phyloP scores from a whole-genome alignment of 148 eudicot genomes.

The Agrostemma githago region DNA sequence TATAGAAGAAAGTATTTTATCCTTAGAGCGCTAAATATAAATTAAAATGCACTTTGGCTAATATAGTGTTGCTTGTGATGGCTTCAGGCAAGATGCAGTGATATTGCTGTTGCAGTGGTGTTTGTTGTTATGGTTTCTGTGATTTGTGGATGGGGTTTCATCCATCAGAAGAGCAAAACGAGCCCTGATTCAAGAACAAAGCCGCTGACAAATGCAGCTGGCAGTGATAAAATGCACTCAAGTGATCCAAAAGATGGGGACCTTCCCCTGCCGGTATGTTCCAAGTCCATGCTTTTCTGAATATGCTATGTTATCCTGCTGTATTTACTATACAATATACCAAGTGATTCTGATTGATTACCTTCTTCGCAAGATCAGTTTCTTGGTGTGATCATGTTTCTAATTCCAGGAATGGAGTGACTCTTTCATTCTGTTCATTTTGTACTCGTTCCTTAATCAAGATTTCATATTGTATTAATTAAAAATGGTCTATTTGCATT shows the following conservation, averaged over 20 bases:
- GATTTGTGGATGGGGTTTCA: slow-evolving; percentile 90
- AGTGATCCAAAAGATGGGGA: slow-evolving; percentile 57
- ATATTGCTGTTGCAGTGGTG: slow-evolving; percentile 59
- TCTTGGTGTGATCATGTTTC: background rate
- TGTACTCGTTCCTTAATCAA: background rate
- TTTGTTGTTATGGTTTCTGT: slow-evolving; percentile 61
- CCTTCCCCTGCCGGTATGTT: slow-evolving; percentile 73
- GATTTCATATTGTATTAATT: background rate
- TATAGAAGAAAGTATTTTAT: background rate
- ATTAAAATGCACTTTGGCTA: slow-evolving; percentile 12
- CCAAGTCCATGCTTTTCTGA: slow-evolving; percentile 12
- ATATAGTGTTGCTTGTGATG: slow-evolving; percentile 19
- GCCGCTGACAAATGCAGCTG: slow-evolving; percentile 51
- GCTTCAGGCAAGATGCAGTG: slow-evolving; percentile 89
- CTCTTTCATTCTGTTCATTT: background rate
- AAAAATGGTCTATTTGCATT: background rate
- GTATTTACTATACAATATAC: background rate
- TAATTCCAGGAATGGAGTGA: background rate
- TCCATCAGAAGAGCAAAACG: slow-evolving; percentile 50
- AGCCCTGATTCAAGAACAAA: slow-evolving; percentile 53
- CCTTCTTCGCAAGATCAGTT: background rate
- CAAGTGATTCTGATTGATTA: background rate
- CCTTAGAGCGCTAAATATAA: background rate
- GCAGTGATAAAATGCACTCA: slow-evolving; percentile 38
- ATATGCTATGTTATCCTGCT: background rate